Evolutionary conservation across 2,329 filamentous ascomycete species (phyloP).

Genomic region (Elsinoe australis): DNA sequence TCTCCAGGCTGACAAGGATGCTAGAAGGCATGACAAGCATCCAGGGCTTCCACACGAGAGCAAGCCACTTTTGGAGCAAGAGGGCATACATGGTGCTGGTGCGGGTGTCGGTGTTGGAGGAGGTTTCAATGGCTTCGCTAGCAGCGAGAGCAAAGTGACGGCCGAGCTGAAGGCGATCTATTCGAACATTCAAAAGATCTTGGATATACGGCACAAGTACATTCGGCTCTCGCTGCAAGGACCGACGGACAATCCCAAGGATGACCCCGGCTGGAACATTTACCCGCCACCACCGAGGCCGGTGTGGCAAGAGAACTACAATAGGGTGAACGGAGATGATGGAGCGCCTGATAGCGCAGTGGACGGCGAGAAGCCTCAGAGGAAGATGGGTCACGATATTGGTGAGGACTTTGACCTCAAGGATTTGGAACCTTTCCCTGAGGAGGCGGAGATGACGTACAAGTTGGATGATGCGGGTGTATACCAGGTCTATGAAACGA

Average conservation of each 20-base stretch:
- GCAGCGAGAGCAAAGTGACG: constrained; percentile 71
- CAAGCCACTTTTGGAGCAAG: constrained; percentile 47
- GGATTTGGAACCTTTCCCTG: constrained; percentile 67
- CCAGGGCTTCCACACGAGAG: constrained; percentile 48
- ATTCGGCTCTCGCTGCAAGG: constrained; percentile 77
- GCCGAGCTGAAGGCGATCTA: constrained; percentile 81
- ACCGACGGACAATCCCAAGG: constrained; percentile 77
- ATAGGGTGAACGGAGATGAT: constrained; percentile 22
- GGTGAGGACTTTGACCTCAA: constrained; percentile 85
- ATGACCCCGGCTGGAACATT: constrained; percentile 73
- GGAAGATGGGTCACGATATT: constrained; percentile 84
- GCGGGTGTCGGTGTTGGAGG: constrained; percentile 55
- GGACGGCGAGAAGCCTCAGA: constrained; percentile 33
- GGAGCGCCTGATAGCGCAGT: constrained; percentile 33
- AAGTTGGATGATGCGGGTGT: constrained; percentile 76
- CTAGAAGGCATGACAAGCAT: constrained; percentile 44
- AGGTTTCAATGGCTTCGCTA: constrained; percentile 56
- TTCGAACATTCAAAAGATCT: constrained; percentile 79
- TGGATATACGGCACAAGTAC: constrained; percentile 83
- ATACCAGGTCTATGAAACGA: constrained; percentile 80
- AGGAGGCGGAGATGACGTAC: constrained; percentile 63
- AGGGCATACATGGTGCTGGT: constrained; percentile 52
- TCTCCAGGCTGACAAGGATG: constrained; percentile 42
- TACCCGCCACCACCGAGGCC: constrained; percentile 90
- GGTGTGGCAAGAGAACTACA: constrained; percentile 57